These are phyloP conservation scores for Globisporangium mamillatum DNA, from an alignment of 352 stramenopile species.

Conservation along the genomic window DNA sequence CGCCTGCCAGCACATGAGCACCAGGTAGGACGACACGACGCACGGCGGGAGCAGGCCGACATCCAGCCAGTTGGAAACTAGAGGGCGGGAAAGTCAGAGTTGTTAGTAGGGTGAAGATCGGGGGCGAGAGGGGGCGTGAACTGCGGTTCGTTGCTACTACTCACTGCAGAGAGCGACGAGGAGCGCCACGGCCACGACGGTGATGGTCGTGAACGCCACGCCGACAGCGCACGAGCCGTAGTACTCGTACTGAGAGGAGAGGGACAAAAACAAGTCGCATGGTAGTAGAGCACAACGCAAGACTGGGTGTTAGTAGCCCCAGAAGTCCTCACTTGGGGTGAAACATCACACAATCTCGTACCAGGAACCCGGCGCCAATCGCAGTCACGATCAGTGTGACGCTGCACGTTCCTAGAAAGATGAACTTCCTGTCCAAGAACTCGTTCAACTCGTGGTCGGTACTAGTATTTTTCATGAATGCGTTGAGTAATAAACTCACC, in stretches of 20 bases:
- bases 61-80: conserved; percentile 75
- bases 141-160: neutral
- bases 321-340: no score
- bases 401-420: conserved; percentile 70
- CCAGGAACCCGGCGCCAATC: conserved; percentile 44
- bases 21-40: conserved; percentile 65
- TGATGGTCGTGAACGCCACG: conserved; percentile 86
- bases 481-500: neutral
- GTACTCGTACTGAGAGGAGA: conserved; percentile 70
- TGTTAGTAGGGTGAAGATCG: neutral
- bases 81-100: neutral
- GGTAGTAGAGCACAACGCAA: neutral
- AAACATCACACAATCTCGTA: conserved; percentile 15
- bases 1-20: conserved; percentile 77
- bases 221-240: conserved; percentile 83
- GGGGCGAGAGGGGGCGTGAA: neutral
- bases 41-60: conserved; percentile 72
- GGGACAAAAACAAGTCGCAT: neutral
- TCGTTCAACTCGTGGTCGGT: no score
- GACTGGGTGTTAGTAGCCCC: no score
- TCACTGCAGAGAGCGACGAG: conserved; percentile 56
- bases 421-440: conserved; percentile 24
- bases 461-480: neutral
- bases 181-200: conserved; percentile 68
- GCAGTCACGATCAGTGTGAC: conserved; percentile 51